These are phyloP conservation scores for Pyrenochaeta sp. DNA, from an alignment of 2,329 filamentous ascomycete genomes.

Conservation along the genomic window DNA sequence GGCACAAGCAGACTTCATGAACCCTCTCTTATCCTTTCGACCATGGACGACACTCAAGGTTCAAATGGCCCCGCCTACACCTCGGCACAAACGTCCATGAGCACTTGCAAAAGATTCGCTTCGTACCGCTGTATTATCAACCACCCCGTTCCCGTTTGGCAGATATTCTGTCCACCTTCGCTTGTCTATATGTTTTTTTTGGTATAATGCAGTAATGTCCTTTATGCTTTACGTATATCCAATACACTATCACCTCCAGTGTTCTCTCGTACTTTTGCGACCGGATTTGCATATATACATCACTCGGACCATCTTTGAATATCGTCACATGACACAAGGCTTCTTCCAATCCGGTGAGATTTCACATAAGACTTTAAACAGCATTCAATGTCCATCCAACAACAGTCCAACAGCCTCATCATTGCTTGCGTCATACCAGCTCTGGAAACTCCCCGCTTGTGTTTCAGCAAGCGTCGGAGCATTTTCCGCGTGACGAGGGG, in stretches of 20 bases:
- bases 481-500: no score
- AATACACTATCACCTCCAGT: not conserved
- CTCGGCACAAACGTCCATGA: conserved; percentile 8
- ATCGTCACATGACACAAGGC: not conserved
- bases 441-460: not conserved
- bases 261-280: not conserved
- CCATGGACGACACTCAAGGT: no score
- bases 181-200: not conserved
- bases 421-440: not conserved
- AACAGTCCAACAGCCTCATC: no score
- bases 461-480: no score
- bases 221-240: not conserved
- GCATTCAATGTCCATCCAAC: no score
- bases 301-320: not conserved
- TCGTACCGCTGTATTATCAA: not conserved
- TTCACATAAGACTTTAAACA: no score
- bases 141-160: not conserved
- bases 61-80: not conserved
- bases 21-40: no score
- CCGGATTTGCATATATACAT: not conserved
- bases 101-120: not conserved
- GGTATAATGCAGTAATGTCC: conserved; percentile 3
- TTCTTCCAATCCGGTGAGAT: no score
- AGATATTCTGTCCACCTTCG: not conserved
- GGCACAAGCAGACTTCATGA: no score